Percentiles rank a stretch among this genome's conserved stretches.
These are phyloP conservation scores for Solanum chmielewskii DNA, from an alignment of 257 asterid genomes.

Conservation along the genomic window DNA sequence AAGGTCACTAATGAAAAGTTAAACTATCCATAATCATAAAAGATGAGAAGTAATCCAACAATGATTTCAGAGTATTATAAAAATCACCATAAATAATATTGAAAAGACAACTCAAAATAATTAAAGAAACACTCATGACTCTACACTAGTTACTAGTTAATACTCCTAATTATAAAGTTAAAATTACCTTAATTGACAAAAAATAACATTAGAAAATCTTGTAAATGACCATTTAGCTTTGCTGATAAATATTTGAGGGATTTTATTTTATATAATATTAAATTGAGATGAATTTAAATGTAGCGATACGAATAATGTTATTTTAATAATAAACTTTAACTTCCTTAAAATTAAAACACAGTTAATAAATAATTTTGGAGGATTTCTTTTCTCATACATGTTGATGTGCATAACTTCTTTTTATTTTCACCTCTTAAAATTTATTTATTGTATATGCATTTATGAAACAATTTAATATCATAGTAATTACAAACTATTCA, in stretches of 20 bases:
- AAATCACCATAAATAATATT: not conserved
- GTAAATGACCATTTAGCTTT: not conserved
- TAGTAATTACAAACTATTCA: not conserved
- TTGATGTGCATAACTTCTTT: not conserved
- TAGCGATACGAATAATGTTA: not conserved
- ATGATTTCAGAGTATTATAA: not conserved
- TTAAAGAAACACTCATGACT: not conserved
- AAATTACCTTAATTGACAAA: not conserved
- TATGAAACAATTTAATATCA: not conserved
- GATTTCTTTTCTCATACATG: not conserved
- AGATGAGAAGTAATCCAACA: not conserved
- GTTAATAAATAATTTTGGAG: not conserved
- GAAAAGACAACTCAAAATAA: not conserved
- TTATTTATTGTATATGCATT: not conserved
- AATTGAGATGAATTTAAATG: not conserved
- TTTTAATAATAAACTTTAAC: not conserved
- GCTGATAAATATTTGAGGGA: not conserved
- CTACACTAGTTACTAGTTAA: not conserved
- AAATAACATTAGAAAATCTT: not conserved
- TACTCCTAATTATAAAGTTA: not conserved
- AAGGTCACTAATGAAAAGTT: not conserved
- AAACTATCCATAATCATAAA: not conserved
- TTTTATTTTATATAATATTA: not conserved
- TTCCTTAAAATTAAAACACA: not conserved
- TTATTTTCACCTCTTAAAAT: not conserved